Evolutionary conservation across 164 flowering plant genomes (phyloP).

Genomic region (Cinnamomum micranthum): DNA sequence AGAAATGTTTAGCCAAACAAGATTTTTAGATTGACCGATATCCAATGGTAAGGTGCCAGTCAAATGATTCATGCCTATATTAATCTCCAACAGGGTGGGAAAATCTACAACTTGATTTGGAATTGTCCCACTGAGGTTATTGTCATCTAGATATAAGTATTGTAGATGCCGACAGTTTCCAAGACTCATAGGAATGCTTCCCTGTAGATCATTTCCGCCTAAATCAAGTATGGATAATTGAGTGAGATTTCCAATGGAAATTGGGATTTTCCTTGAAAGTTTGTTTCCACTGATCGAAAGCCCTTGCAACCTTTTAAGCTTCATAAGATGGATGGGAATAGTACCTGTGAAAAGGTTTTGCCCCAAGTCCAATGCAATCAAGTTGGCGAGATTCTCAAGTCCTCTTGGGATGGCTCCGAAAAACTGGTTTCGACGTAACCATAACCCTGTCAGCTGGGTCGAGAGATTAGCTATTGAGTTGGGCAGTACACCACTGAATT

Average conservation of each 20-base stretch:
- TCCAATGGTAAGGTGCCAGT: conserved; percentile 17
- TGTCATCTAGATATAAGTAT: not conserved
- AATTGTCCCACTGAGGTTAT: conserved; percentile 20
- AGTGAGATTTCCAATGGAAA: conserved; percentile 26
- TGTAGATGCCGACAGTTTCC: conserved; percentile 19
- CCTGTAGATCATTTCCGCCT: conserved; percentile 17
- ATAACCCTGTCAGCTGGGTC: not conserved
- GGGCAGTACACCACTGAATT: conserved; percentile 8
- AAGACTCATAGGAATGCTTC: conserved; percentile 25
- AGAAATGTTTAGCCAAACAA: conserved; percentile 13
- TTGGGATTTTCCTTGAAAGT: conserved; percentile 29
- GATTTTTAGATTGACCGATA: conserved; percentile 14
- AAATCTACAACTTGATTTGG: conserved; percentile 21
- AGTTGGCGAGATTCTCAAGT: conserved; percentile 24
- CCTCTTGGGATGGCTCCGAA: conserved; percentile 40
- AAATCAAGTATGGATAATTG: conserved; percentile 13
- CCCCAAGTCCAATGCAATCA: conserved; percentile 24
- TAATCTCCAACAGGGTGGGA: conserved; percentile 2
- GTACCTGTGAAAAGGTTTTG: conserved; percentile 17
- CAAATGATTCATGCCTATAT: conserved; percentile 14
- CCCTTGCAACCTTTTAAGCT: conserved; percentile 17
- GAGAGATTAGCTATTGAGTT: conserved; percentile 23
- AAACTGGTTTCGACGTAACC: conserved; percentile 19
- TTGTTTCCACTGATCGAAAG: conserved; percentile 6
- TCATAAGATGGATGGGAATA: conserved; percentile 24